Evolutionary conservation across 192 early-diverging fungal species (phyloP).

Genomic region (Coemansia guatemalensis): DNA sequence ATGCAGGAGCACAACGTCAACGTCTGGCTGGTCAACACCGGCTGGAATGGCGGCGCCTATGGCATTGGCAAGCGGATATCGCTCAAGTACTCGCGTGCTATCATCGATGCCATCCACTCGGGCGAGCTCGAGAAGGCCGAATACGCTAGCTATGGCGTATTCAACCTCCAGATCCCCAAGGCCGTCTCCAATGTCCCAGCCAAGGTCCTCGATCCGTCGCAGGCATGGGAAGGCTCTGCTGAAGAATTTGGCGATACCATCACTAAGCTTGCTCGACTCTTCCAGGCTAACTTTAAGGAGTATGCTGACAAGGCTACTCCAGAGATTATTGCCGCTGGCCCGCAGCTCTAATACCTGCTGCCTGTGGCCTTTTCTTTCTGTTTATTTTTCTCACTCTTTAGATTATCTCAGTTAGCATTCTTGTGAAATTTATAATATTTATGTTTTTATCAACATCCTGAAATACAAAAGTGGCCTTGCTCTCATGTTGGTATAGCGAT

Average conservation of each 20-base stretch:
- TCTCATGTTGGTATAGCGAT: too few relatives aligned
- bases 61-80: slow-evolving; percentile 88
- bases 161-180: slow-evolving; percentile 87
- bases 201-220: slow-evolving; percentile 83
- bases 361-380: too few relatives aligned
- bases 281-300: slow-evolving; percentile 87
- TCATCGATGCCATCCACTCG: slow-evolving; percentile 96
- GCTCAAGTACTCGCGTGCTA: slow-evolving; percentile 96
- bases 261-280: slow-evolving; percentile 76
- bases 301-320: slow-evolving; percentile 76
- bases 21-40: slow-evolving; percentile 97
- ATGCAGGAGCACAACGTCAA: slow-evolving; percentile 83
- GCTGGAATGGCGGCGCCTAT: slow-evolving; percentile 93
- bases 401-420: too few relatives aligned
- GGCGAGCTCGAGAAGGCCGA: slow-evolving; percentile 86
- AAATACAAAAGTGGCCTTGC: too few relatives aligned
- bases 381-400: too few relatives aligned
- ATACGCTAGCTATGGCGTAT: slow-evolving; percentile 83
- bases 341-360: too few relatives aligned
- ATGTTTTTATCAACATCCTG: too few relatives aligned
- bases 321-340: slow-evolving; percentile 73
- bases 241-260: slow-evolving; percentile 66
- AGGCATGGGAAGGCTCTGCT: slow-evolving; percentile 78
- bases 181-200: slow-evolving; percentile 73
- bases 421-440: too few relatives aligned